Base-by-base conservation (phyloP, 495 filamentous ascomycete species). In the Penicillium lagena region DNA sequence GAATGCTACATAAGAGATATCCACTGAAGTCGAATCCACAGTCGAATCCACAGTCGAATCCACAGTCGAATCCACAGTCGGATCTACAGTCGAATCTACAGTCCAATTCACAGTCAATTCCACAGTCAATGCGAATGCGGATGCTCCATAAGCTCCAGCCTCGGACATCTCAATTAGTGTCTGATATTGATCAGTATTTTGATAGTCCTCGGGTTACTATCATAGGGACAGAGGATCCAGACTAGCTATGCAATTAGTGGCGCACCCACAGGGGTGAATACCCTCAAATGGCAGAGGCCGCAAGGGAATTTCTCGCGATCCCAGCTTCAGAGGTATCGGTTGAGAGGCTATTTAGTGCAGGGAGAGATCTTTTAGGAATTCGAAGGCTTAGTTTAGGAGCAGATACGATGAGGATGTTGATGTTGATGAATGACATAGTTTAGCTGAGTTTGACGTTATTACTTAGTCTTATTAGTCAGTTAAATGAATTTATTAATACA, bases 221-320 rank as follows among this genome's bases (percentile, higher is more conserved):
- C 15, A 17, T 17, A 4, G n/a, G n/a, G n/a, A 17, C 15, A 17
- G 15, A 17, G 15, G 15, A 17, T 17, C 15, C 15, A 15, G 37
- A 45, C 29, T 51, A 42, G 48, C 31, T 46, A 12, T 46, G 36
- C 14, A 42, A 51, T 35, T 46, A 42, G 48, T 51, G 48, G 42
- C 15, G 28, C 12, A 27, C 13, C 2, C 29, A 51, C 35, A 42
- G 31, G 36, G 13, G 22, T 15, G 37, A 51, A 11, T 46, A 40
- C 30, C 42, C 31, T 9, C 42, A 28, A 17, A 46, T 51, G 35
- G 48, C 42, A 30, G 43, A n/a, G 29, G 48, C 37, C 4, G 48
- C 48, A 28, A 46, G 48, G 13, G 37, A 45, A 14, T 51, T 46
- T 40, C 11, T 51, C 32, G 42, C 42, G 14, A 51, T 46, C 22